A percentile compares a stretch with the other conserved stretches of the same genome.
These are phyloP conservation scores for Trichoderma gracile DNA, from an alignment of 2,329 filamentous ascomycete genomes.

Conservation along the genomic window DNA sequence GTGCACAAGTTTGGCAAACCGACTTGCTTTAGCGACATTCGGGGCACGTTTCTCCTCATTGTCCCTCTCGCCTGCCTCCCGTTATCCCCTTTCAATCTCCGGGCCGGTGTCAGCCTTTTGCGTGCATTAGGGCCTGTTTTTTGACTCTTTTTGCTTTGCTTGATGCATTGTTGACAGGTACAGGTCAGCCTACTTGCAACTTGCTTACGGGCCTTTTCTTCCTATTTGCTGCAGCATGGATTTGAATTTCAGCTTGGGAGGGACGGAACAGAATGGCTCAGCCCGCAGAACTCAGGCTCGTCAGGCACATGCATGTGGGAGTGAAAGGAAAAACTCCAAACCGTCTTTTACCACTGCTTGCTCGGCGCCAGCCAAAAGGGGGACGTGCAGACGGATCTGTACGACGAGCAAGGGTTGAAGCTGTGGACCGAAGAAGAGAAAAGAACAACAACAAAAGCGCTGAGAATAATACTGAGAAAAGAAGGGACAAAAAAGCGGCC, in stretches of 20 bases:
- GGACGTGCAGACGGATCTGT: no score
- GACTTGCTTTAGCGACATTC: background rate
- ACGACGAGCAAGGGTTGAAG: no score
- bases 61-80: background rate
- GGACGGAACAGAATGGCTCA: background rate
- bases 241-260: no score
- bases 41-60: no score
- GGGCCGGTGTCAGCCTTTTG: constrained; percentile 1
- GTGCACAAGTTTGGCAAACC: background rate
- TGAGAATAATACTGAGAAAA: background rate
- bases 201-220: constrained; percentile 3
- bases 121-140: background rate
- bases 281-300: background rate
- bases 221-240: background rate
- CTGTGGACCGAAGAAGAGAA: background rate
- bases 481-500: background rate
- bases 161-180: no score
- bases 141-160: no score
- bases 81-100: constrained; percentile 15
- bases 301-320: background rate
- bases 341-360: no score
- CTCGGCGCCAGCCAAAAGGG: no score
- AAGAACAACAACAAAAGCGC: background rate
- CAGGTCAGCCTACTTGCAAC: no score
- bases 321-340: background rate